A percentile compares a stretch with the other conserved stretches of the same genome.
Conservation (phyloP, 345 rosid species). For the Populus simonii region DNA sequence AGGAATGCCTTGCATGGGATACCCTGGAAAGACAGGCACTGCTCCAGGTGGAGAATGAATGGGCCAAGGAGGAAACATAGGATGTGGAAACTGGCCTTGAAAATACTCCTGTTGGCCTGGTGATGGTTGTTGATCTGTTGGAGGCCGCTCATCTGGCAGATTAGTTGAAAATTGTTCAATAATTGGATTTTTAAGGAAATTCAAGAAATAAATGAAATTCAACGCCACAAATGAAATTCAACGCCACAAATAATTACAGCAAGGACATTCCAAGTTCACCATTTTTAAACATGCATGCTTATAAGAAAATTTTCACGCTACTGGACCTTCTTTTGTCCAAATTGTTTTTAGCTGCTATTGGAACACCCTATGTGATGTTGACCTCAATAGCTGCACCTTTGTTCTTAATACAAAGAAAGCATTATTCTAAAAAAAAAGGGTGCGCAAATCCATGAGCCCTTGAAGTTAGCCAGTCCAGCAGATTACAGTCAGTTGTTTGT, state of each 20-base stretch:
- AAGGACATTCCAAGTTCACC: slow-evolving; percentile 5
- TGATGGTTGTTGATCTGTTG: slow-evolving; percentile 47
- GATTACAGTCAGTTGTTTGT: not conserved
- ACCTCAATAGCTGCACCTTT: not conserved
- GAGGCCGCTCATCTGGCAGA: slow-evolving; percentile 54
- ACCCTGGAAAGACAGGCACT: slow-evolving; percentile 73
- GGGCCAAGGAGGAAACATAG: slow-evolving; percentile 81
- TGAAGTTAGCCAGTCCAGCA: not conserved
- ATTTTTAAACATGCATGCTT: not conserved
- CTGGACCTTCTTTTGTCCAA: not conserved
- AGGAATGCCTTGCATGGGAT: slow-evolving; percentile 81
- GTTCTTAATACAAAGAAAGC: not conserved
- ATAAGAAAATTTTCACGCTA: not conserved
- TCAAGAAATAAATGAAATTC: not conserved
- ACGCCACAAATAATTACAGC: slow-evolving; percentile 1
- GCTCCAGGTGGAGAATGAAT: slow-evolving; percentile 85
- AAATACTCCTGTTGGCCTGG: slow-evolving; percentile 53
- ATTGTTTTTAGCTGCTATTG: not conserved
- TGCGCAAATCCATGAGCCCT: not conserved
- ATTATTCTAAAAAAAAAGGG: not conserved
- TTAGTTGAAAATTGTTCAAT: slow-evolving; percentile 5
- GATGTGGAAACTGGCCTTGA: slow-evolving; percentile 72
- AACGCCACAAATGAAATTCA: not conserved
- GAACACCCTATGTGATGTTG: not conserved
- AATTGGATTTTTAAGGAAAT: slow-evolving; percentile 15